Evolutionary conservation across 495 filamentous ascomycete genomes (phyloP), one percentile per base, ranked within the genome.

Genomic region (Apodospora peruviana): DNA sequence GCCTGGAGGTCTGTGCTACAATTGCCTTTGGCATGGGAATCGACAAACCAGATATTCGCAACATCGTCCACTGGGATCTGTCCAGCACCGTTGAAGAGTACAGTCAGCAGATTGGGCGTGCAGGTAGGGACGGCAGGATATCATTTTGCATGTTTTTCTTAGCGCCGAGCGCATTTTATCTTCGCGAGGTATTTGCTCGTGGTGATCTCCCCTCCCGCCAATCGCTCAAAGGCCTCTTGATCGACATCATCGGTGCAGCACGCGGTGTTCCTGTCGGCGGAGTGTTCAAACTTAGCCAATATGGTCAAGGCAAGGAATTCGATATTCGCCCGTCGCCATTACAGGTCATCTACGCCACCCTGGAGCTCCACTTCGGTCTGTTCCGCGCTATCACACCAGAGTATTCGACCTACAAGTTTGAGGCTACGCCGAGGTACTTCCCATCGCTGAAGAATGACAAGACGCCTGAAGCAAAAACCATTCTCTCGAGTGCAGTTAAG

Each of bases 11-110:
- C 23, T 76, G 78, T 5, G 79, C 77, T 14, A 82, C 79, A 0
- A 82, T 82, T 47, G 79, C 79, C 9, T 82, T 82, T 32, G 78
- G 78, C 14, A 80, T 81, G 77, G 78, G 77, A 1, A 79, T 81
- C 22, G 77, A 81, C 49, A 82, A 82, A 53, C 32, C 77, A 0
- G 64, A 80, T 43, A 81, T 83, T 37, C 64, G 79, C n/a, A 81
- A 79, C 45, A 62, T 83, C 24, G 59, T 81, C 7, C 78, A 83
- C 48, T 80, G 73, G 56, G 70, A 77, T 46, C 61, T 81, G 5
- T 70, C 79, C 0, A 71, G 67, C 34, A 75, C 74, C 21, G 58
- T 83, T 5, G 79, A 83, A 51, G 76, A 76, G 18, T 83, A 82
- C 44, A 80, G 76, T 41, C 78, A 81, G 47, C 76, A 82, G 53